phyloP scores from a whole-genome alignment of 371 early-diverging fungal genomes.

The Lichtheimia corymbifera region DNA sequence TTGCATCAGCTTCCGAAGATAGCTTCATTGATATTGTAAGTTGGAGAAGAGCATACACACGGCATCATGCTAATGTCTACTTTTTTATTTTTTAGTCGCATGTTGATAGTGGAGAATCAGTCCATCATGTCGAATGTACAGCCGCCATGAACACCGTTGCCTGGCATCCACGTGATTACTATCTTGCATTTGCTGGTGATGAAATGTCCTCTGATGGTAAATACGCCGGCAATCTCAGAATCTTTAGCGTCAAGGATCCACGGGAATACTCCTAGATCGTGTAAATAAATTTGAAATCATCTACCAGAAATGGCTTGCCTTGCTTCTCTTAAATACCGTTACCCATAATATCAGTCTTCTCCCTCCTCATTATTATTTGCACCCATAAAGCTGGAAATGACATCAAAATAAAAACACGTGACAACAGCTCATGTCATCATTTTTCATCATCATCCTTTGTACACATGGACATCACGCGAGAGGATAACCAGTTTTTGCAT shows the following conservation, averaged over 20 bases:
- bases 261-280: background rate
- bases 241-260: constrained; percentile 45
- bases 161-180: constrained; percentile 81
- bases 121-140: constrained; percentile 66
- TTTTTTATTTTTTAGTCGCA: constrained; percentile 56
- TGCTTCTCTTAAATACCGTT: too few species aligned
- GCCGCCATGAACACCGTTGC: constrained; percentile 81
- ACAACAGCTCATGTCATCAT: too few species aligned
- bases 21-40: constrained; percentile 76
- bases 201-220: constrained; percentile 53
- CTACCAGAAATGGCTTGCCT: too few species aligned
- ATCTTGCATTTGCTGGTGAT: constrained; percentile 85
- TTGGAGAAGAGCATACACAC: background rate
- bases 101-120: constrained; percentile 75
- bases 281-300: too few species aligned
- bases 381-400: too few species aligned
- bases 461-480: too few species aligned
- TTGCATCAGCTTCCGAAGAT: constrained; percentile 86
- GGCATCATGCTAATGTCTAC: background rate
- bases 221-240: constrained; percentile 48
- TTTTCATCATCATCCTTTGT: too few species aligned
- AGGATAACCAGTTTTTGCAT: too few species aligned
- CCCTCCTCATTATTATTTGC: too few species aligned
- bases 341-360: too few species aligned
- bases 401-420: too few species aligned